A percentile compares a stretch with the other conserved stretches of the same genome.
Conservation (phyloP, 2,329 filamentous ascomycete species). For the Zasmidium cellare region DNA sequence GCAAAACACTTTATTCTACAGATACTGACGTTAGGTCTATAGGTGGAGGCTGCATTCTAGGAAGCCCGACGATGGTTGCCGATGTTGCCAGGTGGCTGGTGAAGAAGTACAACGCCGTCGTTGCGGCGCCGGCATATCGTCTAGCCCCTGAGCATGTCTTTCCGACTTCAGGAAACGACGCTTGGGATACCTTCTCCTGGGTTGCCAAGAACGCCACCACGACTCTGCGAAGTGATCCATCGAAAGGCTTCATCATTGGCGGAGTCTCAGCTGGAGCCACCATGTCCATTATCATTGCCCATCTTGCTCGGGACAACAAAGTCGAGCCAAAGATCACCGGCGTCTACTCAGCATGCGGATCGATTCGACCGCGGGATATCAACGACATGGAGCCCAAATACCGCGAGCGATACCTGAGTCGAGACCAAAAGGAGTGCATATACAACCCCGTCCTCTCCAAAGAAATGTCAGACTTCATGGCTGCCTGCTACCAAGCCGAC, state of each 20-base stretch:
- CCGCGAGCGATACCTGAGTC: constrained; percentile 37
- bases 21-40: neutral
- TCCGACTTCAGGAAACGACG: constrained; percentile 44
- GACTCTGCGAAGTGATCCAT: constrained; percentile 39
- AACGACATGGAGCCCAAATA: constrained; percentile 32
- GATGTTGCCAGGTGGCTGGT: constrained; percentile 14
- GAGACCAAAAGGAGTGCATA: constrained; percentile 44
- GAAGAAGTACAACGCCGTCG: constrained; percentile 10
- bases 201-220: constrained; percentile 35
- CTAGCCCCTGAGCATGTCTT: constrained; percentile 49
- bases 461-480: constrained; percentile 16
- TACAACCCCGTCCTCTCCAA: constrained; percentile 31
- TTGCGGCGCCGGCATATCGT: constrained; percentile 34
- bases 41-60: constrained; percentile 19
- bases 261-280: constrained; percentile 47
- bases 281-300: constrained; percentile 38
- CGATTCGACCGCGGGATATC: constrained; percentile 38
- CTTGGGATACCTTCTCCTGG: constrained; percentile 48
- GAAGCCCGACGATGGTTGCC: constrained; percentile 17
- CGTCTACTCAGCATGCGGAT: constrained; percentile 47
- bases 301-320: constrained; percentile 41
- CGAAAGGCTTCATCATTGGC: constrained; percentile 47
- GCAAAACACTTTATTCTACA: neutral
- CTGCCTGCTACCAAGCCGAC: constrained; percentile 13
- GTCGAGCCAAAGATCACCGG: constrained; percentile 23